Evolutionary conservation across 2,329 filamentous ascomycete species (phyloP).

Genomic region (Rutstroemia sp.): DNA sequence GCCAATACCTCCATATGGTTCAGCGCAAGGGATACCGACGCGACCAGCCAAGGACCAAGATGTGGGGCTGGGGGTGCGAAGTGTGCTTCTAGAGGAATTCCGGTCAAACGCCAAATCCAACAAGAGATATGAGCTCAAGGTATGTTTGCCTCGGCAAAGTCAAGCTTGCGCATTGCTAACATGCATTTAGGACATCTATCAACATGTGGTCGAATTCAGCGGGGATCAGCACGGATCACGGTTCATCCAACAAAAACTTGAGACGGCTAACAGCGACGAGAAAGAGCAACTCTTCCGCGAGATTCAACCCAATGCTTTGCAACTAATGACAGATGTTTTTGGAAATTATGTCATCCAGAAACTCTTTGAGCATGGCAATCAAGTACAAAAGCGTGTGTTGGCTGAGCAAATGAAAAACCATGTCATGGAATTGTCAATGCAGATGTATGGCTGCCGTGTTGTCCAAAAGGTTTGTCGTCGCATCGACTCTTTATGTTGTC

Average conservation of each 20-base stretch:
- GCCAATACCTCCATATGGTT: conserved; percentile 23
- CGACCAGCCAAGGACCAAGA: conserved; percentile 29
- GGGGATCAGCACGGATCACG: conserved; percentile 93
- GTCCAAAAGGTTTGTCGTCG: conserved; percentile 72
- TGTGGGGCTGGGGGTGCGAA: conserved; percentile 50
- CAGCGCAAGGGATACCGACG: conserved; percentile 21
- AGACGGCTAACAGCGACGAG: conserved; percentile 89
- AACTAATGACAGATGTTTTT: conserved; percentile 93
- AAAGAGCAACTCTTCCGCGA: conserved; percentile 87
- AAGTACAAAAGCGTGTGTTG: conserved; percentile 82
- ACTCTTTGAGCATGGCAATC: conserved; percentile 92
- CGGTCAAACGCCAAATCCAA: conserved; percentile 64
- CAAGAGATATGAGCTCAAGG: conserved; percentile 71
- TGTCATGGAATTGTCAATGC: conserved; percentile 68
- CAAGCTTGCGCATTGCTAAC: conserved; percentile 9
- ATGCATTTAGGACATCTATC: conserved; percentile 65
- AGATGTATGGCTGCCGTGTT: conserved; percentile 92
- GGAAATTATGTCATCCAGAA: conserved; percentile 99
- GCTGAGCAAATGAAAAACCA: conserved; percentile 84
- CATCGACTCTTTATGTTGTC: too few species aligned
- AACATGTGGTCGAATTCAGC: conserved; percentile 85
- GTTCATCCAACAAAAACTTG: conserved; percentile 90
- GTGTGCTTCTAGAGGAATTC: conserved; percentile 72
- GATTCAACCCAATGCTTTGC: conserved; percentile 74
- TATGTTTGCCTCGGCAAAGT: conserved; percentile 25